phyloP scores from a whole-genome alignment of 2,329 filamentous ascomycete genomes.

The Fusarium staphyleae region DNA sequence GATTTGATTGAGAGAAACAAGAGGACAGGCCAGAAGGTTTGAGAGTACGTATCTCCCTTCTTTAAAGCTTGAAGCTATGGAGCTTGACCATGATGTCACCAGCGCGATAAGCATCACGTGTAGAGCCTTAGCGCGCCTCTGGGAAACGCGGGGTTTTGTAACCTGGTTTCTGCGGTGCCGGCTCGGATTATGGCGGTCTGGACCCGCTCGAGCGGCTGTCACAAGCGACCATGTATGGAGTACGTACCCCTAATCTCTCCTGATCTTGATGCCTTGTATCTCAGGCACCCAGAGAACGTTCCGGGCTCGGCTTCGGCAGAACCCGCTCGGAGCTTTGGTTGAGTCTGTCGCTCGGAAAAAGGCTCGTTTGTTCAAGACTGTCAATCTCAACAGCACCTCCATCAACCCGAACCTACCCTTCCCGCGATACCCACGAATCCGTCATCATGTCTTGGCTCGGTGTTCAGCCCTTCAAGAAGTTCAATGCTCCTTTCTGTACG shows the following conservation, averaged over 20 bases:
- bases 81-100: constrained; percentile 42
- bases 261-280: constrained; percentile 18
- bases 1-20: constrained; percentile 27
- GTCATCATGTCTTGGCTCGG: constrained; percentile 79
- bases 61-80: constrained; percentile 41
- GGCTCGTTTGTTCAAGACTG: constrained; percentile 49
- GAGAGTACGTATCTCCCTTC: constrained; percentile 41
- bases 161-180: constrained; percentile 26
- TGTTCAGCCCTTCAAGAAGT: constrained; percentile 74
- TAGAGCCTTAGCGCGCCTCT: constrained; percentile 31
- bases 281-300: constrained; percentile 39
- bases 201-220: constrained; percentile 6
- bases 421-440: constrained; percentile 49
- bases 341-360: constrained; percentile 47
- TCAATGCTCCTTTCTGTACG: constrained; percentile 79
- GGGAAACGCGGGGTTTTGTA: constrained; percentile 42
- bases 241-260: constrained; percentile 19
- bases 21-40: constrained; percentile 16
- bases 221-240: constrained; percentile 16
- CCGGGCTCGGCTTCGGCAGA: constrained; percentile 47
- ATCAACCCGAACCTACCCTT: constrained; percentile 48
- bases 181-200: background rate
- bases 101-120: constrained; percentile 34
- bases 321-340: constrained; percentile 46
- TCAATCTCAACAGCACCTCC: constrained; percentile 43